phyloP scores from a whole-genome alignment of 2,329 filamentous ascomycete genomes.

The Phialophora chinensis region DNA sequence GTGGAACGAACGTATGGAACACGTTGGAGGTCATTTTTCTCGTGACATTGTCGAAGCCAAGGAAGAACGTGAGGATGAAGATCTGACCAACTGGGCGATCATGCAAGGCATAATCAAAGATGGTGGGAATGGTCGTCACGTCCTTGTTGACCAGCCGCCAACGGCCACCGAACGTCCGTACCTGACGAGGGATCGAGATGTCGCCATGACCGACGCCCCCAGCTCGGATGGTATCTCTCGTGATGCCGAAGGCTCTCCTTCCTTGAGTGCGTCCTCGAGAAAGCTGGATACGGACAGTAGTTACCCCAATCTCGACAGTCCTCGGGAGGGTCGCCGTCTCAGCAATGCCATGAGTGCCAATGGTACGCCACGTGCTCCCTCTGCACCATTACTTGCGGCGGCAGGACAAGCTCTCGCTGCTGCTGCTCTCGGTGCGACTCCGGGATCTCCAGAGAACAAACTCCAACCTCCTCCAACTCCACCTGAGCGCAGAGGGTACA shows the following conservation, averaged over 20 bases:
- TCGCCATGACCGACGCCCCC: constrained; percentile 37
- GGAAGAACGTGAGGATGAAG: constrained; percentile 51
- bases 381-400: constrained; percentile 24
- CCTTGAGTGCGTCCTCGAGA: constrained; percentile 33
- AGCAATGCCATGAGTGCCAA: constrained; percentile 34
- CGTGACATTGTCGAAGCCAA: constrained; percentile 50
- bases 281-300: constrained; percentile 30
- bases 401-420: constrained; percentile 18
- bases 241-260: constrained; percentile 33
- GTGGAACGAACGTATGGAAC: constrained; percentile 88
- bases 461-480: constrained; percentile 28
- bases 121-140: constrained; percentile 36
- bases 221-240: constrained; percentile 33
- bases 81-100: constrained; percentile 50
- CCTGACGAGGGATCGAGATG: constrained; percentile 34
- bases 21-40: constrained; percentile 82
- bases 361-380: constrained; percentile 33
- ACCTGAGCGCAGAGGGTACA: constrained; percentile 36
- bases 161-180: constrained; percentile 34
- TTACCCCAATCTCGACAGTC: constrained; percentile 33
- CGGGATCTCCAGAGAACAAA: constrained; percentile 28
- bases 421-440: constrained; percentile 22
- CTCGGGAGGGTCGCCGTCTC: constrained; percentile 30
- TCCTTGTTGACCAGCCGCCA: constrained; percentile 38
- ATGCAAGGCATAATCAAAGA: constrained; percentile 44